Conservation (phyloP, 2,329 filamentous ascomycete genomes). For the Thelonectria olida region DNA sequence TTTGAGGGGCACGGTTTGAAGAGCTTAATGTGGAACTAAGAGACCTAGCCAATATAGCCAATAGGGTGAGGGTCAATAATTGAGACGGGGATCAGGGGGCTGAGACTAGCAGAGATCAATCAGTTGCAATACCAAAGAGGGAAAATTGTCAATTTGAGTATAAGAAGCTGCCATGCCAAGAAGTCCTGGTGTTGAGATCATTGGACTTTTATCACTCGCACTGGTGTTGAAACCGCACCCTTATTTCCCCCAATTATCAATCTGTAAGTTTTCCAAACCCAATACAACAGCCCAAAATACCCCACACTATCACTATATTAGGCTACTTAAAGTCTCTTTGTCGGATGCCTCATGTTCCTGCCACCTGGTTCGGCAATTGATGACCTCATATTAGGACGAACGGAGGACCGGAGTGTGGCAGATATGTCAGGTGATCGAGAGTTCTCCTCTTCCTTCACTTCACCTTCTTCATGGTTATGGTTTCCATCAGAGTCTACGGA, state of each 20-base stretch:
- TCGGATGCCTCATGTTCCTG: constrained; percentile 7
- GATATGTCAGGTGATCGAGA: background rate
- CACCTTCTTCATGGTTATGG: background rate
- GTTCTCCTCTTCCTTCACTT: background rate
- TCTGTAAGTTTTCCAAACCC: background rate
- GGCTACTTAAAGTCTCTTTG: constrained; percentile 5
- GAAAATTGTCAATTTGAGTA: constrained; percentile 9
- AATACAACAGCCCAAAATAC: constrained; percentile 4
- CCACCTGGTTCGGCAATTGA: constrained; percentile 1
- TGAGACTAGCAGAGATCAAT: background rate
- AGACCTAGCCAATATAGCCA: no score
- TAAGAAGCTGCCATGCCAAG: constrained; percentile 7
- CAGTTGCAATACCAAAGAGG: no score
- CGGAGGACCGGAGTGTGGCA: background rate
- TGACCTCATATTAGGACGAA: constrained; percentile 9
- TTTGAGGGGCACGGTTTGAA: no score
- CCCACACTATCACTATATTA: background rate
- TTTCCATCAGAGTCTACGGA: background rate
- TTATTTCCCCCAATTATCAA: constrained; percentile 5
- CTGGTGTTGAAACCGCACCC: constrained; percentile 1
- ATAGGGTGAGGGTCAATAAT: no score
- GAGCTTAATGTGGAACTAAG: no score
- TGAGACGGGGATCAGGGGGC: no score
- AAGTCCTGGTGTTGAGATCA: constrained; percentile 1
- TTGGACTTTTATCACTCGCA: constrained; percentile 5